Percentiles rank a stretch among this genome's conserved stretches.
Conservation (phyloP, 768 basidiomycete genomes). For the Amanita inopinata region DNA sequence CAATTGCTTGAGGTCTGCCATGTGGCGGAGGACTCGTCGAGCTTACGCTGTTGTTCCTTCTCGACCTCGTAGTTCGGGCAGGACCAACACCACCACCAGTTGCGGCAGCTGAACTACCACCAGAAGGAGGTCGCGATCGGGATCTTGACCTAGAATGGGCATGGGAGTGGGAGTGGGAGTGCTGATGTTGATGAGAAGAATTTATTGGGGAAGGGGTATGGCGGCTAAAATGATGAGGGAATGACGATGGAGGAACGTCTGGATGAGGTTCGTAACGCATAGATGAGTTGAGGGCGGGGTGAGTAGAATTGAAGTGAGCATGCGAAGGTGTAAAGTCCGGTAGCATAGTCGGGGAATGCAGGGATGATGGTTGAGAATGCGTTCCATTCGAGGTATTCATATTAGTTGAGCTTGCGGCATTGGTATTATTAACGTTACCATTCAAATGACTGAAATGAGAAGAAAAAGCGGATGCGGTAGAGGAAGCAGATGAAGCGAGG, state of each 20-base stretch:
- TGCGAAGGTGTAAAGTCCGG: conserved; percentile 2
- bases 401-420: neutral
- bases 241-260: conserved; percentile 21
- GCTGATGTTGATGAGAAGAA: conserved; percentile 2
- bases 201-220: conserved; percentile 8
- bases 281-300: conserved; percentile 41
- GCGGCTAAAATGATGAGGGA: conserved; percentile 19
- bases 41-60: conserved; percentile 52
- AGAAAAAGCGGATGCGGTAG: neutral
- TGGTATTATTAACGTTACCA: neutral
- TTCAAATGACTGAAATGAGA: neutral
- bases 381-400: neutral
- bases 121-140: conserved; percentile 7
- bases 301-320: conserved; percentile 37
- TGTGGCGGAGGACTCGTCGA: conserved; percentile 39
- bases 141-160: conserved; percentile 10
- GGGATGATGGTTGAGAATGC: conserved; percentile 3
- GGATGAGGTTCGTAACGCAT: conserved; percentile 42
- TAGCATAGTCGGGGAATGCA: neutral
- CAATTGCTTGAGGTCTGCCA: conserved; percentile 53
- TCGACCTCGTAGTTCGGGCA: conserved; percentile 41
- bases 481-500: neutral
- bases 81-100: conserved; percentile 33
- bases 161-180: conserved; percentile 1
- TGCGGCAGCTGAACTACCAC: conserved; percentile 13